Evolutionary conservation across 768 basidiomycete species (phyloP).

Genomic region (Hericium coralloides): DNA sequence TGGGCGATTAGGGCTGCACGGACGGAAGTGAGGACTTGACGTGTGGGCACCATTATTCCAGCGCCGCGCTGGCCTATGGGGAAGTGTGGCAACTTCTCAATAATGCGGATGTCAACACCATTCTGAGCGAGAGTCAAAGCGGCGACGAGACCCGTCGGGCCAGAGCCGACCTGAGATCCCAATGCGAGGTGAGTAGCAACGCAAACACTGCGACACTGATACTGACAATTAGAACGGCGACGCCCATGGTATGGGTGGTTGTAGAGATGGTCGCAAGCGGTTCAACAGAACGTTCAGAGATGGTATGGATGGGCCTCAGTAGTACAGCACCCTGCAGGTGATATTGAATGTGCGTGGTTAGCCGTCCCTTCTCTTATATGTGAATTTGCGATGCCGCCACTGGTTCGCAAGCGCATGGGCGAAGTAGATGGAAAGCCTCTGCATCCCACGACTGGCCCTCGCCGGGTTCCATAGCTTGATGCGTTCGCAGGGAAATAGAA

Average conservation of each 20-base stretch:
- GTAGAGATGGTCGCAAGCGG: too few relatives aligned
- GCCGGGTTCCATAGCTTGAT: too few relatives aligned
- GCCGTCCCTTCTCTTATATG: too few relatives aligned
- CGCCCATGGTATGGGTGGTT: not conserved
- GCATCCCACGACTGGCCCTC: too few relatives aligned
- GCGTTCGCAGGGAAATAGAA: too few relatives aligned
- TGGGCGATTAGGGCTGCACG: not conserved
- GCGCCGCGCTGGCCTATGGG: conserved; percentile 3
- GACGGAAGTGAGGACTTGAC: not conserved
- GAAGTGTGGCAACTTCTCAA: not conserved
- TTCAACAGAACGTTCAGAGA: too few relatives aligned
- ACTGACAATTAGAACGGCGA: not conserved
- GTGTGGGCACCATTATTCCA: not conserved
- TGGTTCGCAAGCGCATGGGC: too few relatives aligned
- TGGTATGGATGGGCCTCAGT: too few relatives aligned
- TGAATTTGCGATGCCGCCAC: too few relatives aligned
- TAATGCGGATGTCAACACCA: conserved; percentile 3
- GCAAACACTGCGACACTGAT: not conserved
- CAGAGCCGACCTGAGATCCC: not conserved
- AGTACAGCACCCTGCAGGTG: too few relatives aligned
- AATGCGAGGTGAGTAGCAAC: not conserved
- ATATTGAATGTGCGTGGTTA: too few relatives aligned
- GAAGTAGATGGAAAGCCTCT: too few relatives aligned
- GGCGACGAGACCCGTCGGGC: conserved; percentile 4
- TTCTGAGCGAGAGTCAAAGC: conserved; percentile 4